A percentile compares a stretch with the other conserved stretches of the same genome.
Evolutionary conservation across 345 rosid species (phyloP).

Genomic region (Lepidium didymum): DNA sequence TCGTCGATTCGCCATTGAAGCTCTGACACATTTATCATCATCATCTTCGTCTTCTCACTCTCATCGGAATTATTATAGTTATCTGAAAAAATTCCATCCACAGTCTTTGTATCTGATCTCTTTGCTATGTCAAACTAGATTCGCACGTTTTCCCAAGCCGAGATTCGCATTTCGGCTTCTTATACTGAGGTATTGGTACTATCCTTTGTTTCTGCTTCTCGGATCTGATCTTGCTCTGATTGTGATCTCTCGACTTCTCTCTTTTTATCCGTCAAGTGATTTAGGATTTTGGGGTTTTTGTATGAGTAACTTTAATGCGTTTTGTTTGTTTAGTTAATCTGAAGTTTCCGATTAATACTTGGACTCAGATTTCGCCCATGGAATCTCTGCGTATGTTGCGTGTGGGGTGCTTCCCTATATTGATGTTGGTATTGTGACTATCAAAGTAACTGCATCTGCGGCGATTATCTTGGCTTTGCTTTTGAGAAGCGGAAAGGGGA

Average conservation of each 20-base stretch:
- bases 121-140: constrained; percentile 6
- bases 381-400: constrained; percentile 18
- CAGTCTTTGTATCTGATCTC: constrained; percentile 11
- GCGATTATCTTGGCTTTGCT: neutral
- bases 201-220: neutral
- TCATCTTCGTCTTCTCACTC: neutral
- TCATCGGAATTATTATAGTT: neutral
- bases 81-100: neutral
- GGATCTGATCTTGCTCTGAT: constrained; percentile 18
- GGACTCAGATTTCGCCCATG: constrained; percentile 19
- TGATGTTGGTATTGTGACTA: constrained; percentile 13
- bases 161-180: constrained; percentile 22
- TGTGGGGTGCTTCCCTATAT: constrained; percentile 3
- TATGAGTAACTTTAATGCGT: neutral
- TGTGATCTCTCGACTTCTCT: constrained; percentile 12
- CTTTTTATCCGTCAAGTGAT: neutral
- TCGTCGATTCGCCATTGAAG: constrained; percentile 15
- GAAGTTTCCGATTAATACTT: neutral
- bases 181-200: neutral
- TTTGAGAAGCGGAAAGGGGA: constrained; percentile 12
- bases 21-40: constrained; percentile 11
- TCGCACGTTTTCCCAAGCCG: constrained; percentile 9
- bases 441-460: constrained; percentile 4
- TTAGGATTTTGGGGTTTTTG: constrained; percentile 14
- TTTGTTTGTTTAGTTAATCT: constrained; percentile 3